These are phyloP conservation scores for Epithele typhae DNA, from an alignment of 768 basidiomycete genomes.

Conservation along the genomic window DNA sequence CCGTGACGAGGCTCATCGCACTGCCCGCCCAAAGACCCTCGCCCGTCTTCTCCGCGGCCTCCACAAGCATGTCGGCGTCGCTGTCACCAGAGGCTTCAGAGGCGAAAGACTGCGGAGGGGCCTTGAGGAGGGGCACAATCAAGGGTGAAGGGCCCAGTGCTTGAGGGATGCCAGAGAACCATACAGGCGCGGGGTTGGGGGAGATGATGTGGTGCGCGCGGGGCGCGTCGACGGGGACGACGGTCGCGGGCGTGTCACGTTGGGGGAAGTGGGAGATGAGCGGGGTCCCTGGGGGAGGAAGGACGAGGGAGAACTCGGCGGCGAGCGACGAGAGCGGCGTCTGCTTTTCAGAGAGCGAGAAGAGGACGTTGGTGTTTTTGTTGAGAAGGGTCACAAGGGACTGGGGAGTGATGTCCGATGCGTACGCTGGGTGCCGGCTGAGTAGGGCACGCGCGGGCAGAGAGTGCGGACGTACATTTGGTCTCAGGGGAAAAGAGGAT, in stretches of 20 bases:
- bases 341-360: conserved; percentile 75
- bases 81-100: conserved; percentile 58
- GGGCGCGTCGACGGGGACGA: conserved; percentile 61
- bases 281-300: conserved; percentile 79
- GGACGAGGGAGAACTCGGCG: conserved; percentile 87
- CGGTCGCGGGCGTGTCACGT: conserved; percentile 55
- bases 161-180: conserved; percentile 72
- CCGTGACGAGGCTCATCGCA: conserved; percentile 72
- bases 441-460: background rate
- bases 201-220: conserved; percentile 41
- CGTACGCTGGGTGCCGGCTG: conserved; percentile 19
- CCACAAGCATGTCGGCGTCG: conserved; percentile 58
- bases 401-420: conserved; percentile 78
- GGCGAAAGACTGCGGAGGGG: conserved; percentile 72
- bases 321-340: conserved; percentile 74
- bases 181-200: conserved; percentile 51
- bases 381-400: conserved; percentile 67
- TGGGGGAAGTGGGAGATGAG: conserved; percentile 84
- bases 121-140: conserved; percentile 76
- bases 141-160: conserved; percentile 71
- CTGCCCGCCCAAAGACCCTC: conserved; percentile 84
- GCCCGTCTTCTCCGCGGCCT: conserved; percentile 69
- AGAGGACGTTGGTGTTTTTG: conserved; percentile 74
- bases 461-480: conserved; percentile 58
- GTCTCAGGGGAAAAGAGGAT: conserved; percentile 82